Base-by-base conservation (phyloP, 2,329 filamentous ascomycete species). In the Epichloe sp. region DNA sequence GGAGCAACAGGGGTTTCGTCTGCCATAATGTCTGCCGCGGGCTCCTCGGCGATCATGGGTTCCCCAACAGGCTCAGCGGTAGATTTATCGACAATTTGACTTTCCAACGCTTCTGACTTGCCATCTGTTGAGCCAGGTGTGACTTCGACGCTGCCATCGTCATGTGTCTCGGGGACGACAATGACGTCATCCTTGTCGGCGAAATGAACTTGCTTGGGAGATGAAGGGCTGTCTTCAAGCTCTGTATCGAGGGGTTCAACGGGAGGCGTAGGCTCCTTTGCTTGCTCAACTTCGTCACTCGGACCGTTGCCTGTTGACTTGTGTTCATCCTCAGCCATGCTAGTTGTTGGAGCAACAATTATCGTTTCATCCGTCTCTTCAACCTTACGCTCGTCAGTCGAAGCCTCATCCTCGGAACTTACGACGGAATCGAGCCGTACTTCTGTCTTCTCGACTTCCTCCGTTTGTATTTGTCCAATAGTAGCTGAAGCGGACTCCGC, bases 191-290 rank as follows among this genome's bases (percentile, higher is more conserved):
- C 44, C 5, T 51, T 37, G 26, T 53, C 48, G n/a, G 53, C 45
- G 44, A 53, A 55, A 15, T 53, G 51, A 44, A 53, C 51, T 19
- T 55, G 48, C 45, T 55, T 53, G 12, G 51, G 43, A 8, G 43
- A 35, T n/a, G 42, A 5, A 26, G n/a, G 42, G 17, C n/a, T 40
- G 1, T 44, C 40, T 31, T 19, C 34, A 14, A 10, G 10, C 17
- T 23, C 44, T 19, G 3, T 26, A 11, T 8, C 4, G 21, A 1
- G 15, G 15, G 34, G 8, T n/a, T 7, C 4, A 46, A 12, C 31
- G 8, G 31, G 15, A n/a, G 44, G 7, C n/a, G 15, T 17, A 11
- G 31, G 7, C 11, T 46, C 17, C n/a, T 36, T 14, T 35, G 31
- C 12, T 7, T 46, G 19, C 7, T 46, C 42, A 14, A 15, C 12